Conservation (phyloP, 23 red algal species). For the Gracilaria vermiculophylla region DNA sequence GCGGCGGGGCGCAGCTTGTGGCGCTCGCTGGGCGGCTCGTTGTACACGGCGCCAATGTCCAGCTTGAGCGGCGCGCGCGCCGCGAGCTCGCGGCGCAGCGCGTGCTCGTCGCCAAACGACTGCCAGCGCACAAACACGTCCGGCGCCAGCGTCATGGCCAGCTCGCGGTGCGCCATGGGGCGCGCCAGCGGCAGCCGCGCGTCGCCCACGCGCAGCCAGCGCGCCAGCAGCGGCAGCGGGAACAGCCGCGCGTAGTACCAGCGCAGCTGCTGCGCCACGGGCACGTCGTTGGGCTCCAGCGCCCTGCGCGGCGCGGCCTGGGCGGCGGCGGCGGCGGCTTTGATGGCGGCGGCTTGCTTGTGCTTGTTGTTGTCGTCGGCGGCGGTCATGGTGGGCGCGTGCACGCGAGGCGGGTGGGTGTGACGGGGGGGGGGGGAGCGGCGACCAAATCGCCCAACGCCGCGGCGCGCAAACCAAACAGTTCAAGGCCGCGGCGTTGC, state of each 20-base stretch:
- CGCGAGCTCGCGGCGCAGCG: constrained; percentile 26
- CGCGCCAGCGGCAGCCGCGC: constrained; percentile 25
- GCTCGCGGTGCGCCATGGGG: constrained; percentile 77
- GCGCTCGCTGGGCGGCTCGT: constrained; percentile 59
- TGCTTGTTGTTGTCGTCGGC: too few species aligned
- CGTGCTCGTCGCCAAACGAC: constrained; percentile 59
- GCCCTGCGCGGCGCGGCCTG: neutral
- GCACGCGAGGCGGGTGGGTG: too few species aligned
- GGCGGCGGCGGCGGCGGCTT: neutral
- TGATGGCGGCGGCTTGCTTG: too few species aligned
- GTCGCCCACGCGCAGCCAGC: constrained; percentile 80
- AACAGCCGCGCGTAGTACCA: constrained; percentile 94
- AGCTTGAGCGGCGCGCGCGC: constrained; percentile 72
- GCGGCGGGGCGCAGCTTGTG: neutral
- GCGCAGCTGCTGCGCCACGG: constrained; percentile 16
- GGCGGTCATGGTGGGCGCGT: too few species aligned
- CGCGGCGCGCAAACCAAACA: neutral
- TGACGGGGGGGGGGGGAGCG: too few species aligned
- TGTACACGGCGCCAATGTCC: constrained; percentile 92
- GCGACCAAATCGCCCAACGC: neutral
- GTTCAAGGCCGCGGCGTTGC: neutral
- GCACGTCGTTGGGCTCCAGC: too few species aligned
- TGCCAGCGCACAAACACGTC: constrained; percentile 84
- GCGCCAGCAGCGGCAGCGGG: constrained; percentile 38
- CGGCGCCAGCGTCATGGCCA: constrained; percentile 76